Evolutionary conservation across 169 alveolate genomes (phyloP).

Genomic region (Babesia bovis): DNA sequence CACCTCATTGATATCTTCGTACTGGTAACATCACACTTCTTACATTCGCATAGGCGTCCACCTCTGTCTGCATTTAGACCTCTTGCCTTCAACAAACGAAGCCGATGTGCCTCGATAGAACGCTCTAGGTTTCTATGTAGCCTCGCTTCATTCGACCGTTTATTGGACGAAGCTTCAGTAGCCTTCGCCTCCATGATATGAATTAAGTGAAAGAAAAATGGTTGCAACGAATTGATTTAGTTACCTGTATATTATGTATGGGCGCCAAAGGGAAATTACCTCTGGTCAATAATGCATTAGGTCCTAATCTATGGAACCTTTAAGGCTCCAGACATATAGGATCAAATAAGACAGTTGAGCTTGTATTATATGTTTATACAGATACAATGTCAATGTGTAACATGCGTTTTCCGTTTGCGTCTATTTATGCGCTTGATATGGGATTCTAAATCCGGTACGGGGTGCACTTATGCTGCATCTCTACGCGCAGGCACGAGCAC

Average conservation of each 20-base stretch:
- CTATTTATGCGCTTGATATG: not conserved
- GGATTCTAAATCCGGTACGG: not conserved
- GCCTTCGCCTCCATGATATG: conserved; percentile 3
- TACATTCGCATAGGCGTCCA: conserved; percentile 28
- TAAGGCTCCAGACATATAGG: not conserved
- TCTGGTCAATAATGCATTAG: not conserved
- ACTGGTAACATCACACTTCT: conserved; percentile 32
- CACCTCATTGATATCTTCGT: conserved; percentile 32
- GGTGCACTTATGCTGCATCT: conserved; percentile 31
- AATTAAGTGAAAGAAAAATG: not conserved
- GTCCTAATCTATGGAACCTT: not conserved
- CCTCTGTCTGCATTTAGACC: not conserved
- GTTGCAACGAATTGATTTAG: no score
- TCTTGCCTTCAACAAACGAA: conserved; percentile 46
- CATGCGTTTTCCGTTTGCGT: not conserved
- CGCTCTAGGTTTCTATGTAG: conserved; percentile 20
- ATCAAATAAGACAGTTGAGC: not conserved
- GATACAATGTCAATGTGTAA: not conserved
- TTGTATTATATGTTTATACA: not conserved
- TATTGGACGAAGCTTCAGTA: not conserved
- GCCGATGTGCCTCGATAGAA: conserved; percentile 59
- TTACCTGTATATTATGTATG: no score
- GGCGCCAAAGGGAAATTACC: no score
- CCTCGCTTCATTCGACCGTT: not conserved
- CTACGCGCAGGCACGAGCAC: conserved; percentile 1